Base-by-base conservation (phyloP, 352 stramenopile species). In the Phytophthora vignae region DNA sequence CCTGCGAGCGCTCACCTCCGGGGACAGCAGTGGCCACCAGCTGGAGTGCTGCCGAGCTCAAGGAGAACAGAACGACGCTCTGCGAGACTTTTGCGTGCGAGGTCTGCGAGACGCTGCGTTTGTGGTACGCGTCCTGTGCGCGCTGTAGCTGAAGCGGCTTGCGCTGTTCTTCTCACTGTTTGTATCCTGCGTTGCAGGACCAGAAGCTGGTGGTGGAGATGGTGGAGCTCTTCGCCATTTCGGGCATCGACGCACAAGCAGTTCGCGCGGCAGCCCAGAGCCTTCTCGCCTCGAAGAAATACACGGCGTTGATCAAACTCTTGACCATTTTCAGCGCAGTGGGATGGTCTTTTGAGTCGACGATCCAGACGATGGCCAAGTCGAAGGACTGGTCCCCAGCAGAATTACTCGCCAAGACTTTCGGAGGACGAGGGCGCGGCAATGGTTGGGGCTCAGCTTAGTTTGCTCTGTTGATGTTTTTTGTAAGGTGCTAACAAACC, bases 301-400 rank as follows among this genome's bases (percentile, higher is more conserved):
- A 88, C 64, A 82, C 77, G 48, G 73, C 82, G 4, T 31, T 90
- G 11, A 84, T 92, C 49, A 83, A 83, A 38, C 68, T 92, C 6
- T 72, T 78, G 36, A 58, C 65, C 17, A 73, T 74, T 5, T 90
- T 85, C 40, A 52, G 29, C 14, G 63, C 64, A 1, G 53, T 84
- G 8, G 56, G 74, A 1, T 92, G 84, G 84, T 64, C 80, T 6
- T 82, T 83, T 38, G 53, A 38, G n/a, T 64, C 65, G 15, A 81
- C 75, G 11, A 69, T 92, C 44, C 61, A 81, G 36, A 60, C 67
- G 21, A 85, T 92, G 74, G 68, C 80, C 11, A 70, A 71, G 17
- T 78, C 68, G 10, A 92, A 90, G 60, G 82, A 92, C 62, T 92
- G 84, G 84, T 79, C 77, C 8, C 81, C 78, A 17, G 84, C 84